A percentile compares a stretch with the other conserved stretches of the same genome.
phyloP scores from a whole-genome alignment of 2,329 filamentous ascomycete genomes.

The Epichloe typhina region DNA sequence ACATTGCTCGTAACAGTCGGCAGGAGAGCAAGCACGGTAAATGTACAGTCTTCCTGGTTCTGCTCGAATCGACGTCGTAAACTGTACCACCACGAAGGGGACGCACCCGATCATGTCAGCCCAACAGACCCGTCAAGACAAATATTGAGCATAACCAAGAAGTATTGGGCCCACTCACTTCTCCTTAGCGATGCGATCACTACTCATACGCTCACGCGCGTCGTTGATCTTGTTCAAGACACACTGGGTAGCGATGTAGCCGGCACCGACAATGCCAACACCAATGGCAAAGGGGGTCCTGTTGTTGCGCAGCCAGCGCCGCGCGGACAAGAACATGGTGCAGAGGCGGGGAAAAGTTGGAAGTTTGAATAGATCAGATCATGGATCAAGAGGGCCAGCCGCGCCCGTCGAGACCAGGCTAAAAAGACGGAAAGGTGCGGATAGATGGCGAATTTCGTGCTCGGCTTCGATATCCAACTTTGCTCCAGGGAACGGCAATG shows the following conservation, averaged over 20 bases:
- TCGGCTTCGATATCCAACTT: background rate
- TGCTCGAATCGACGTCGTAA: conserved; percentile 93
- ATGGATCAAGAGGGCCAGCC: conserved; percentile 1
- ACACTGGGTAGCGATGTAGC: conserved; percentile 90
- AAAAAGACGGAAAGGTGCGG: background rate
- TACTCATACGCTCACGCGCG: conserved; percentile 90
- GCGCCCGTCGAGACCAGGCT: background rate
- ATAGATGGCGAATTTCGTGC: background rate
- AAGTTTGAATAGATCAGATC: background rate
- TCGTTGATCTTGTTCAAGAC: conserved; percentile 82
- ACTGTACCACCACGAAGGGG: conserved; percentile 30
- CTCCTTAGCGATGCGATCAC: conserved; percentile 88
- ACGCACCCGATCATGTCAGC: background rate
- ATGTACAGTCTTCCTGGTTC: conserved; percentile 97
- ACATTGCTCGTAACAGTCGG: conserved; percentile 87
- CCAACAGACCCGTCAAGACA: background rate
- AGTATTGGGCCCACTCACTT: conserved; percentile 49
- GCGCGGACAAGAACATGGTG: conserved; percentile 54
- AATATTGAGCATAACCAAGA: background rate
- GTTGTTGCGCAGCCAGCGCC: conserved; percentile 87
- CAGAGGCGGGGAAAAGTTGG: background rate
- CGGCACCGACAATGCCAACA: conserved; percentile 73
- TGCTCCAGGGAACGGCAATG: background rate
- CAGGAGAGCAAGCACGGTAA: conserved; percentile 89
- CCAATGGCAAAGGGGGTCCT: conserved; percentile 81